Conservation (phyloP, 345 rosid genomes). For the Brassica carinata region DNA sequence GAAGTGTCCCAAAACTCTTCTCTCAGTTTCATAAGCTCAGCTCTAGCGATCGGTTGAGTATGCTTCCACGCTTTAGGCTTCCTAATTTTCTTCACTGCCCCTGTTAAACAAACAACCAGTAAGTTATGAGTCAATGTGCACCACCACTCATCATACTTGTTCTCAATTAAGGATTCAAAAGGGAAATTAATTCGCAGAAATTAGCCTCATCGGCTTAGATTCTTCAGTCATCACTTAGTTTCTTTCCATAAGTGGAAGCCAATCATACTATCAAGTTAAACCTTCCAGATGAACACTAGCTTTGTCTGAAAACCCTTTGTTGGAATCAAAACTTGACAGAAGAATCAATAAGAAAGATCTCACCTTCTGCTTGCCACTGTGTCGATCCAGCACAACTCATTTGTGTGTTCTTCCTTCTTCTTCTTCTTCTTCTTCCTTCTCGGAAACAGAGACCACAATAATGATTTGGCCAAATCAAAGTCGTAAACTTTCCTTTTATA, state of each 20-base stretch:
- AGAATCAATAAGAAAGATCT: neutral
- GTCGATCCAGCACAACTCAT: neutral
- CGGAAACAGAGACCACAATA: neutral
- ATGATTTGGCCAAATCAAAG: neutral
- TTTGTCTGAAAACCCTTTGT: no score
- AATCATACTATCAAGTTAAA: neutral
- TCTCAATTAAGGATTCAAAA: neutral
- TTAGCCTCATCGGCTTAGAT: neutral
- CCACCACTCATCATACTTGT: conserved; percentile 9
- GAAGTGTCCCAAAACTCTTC: conserved; percentile 98
- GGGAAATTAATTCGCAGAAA: neutral
- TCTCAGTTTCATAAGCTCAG: conserved; percentile 70
- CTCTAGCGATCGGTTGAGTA: conserved; percentile 70
- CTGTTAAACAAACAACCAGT: conserved; percentile 36
- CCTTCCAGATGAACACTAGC: no score
- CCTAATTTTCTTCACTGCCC: conserved; percentile 61
- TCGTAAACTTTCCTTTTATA: neutral
- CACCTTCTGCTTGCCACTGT: neutral
- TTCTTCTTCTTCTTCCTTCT: neutral
- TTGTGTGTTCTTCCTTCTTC: neutral
- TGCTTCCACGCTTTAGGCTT: conserved; percentile 95
- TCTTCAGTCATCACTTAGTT: neutral
- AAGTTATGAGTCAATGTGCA: neutral
- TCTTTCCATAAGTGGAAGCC: conserved; percentile 11
- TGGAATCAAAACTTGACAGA: no score